Conservation (phyloP, 1,284 basidiomycete species). For the Tetrapyrgos nigripes region DNA sequence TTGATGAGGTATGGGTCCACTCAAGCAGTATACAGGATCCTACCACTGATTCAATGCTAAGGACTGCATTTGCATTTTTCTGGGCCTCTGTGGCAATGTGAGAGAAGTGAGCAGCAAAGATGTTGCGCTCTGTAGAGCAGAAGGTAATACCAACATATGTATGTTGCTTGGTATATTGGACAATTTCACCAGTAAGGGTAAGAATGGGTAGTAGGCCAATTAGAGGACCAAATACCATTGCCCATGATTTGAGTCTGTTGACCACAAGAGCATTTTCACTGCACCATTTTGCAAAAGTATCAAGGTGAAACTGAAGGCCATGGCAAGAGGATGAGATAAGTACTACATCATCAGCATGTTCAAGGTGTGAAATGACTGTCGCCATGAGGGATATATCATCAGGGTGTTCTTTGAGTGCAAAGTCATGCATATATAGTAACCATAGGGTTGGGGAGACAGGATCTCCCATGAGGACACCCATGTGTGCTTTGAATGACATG, state of each 20-base stretch:
- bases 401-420: slow-evolving; percentile 3
- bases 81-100: too few relatives aligned
- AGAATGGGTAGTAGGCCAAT: too few relatives aligned
- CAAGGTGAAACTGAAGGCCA: slow-evolving; percentile 20
- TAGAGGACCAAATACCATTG: too few relatives aligned
- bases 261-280: too few relatives aligned
- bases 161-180: slow-evolving; percentile 2
- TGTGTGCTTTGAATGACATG: slow-evolving; percentile 1
- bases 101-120: slow-evolving; percentile 7
- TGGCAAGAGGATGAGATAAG: slow-evolving; percentile 27
- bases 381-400: slow-evolving; percentile 28
- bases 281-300: too few relatives aligned
- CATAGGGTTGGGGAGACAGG: slow-evolving; percentile 19
- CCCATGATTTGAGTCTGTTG: too few relatives aligned
- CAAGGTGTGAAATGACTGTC: slow-evolving; percentile 25
- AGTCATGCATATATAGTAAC: slow-evolving; percentile 16
- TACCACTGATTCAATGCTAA: too few relatives aligned
- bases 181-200: slow-evolving; percentile 1
- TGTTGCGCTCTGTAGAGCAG: not conserved
- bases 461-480: slow-evolving; percentile 16
- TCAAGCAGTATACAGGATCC: too few relatives aligned
- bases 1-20: too few relatives aligned
- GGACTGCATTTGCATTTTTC: too few relatives aligned
- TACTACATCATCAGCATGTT: slow-evolving; percentile 37
- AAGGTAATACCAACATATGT: slow-evolving; percentile 16